A percentile compares a stretch with the other conserved stretches of the same genome.
These are phyloP conservation scores for Claviceps capensis DNA, from an alignment of 2,329 filamentous ascomycete species.

Conservation along the genomic window DNA sequence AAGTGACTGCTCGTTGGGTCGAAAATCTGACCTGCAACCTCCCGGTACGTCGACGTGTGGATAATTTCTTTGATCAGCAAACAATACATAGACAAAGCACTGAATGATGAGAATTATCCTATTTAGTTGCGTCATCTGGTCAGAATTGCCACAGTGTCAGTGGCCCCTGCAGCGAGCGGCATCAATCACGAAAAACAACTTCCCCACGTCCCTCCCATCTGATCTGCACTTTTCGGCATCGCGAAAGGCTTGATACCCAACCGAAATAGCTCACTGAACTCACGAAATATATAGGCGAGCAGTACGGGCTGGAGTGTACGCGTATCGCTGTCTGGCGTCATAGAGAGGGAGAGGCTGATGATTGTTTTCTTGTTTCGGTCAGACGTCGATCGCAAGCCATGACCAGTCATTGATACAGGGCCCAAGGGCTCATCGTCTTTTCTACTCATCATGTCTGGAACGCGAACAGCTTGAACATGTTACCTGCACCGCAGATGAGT, in stretches of 20 bases:
- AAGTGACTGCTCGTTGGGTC: too few species aligned
- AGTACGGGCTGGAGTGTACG: not conserved
- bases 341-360: constrained; percentile 16
- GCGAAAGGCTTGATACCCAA: not conserved
- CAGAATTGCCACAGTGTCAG: too few species aligned
- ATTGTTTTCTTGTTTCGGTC: constrained; percentile 20
- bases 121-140: too few species aligned
- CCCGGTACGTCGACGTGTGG: too few species aligned
- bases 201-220: not conserved
- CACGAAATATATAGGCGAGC: not conserved
- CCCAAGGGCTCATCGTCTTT: constrained; percentile 10
- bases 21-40: too few species aligned
- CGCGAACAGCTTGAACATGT: constrained; percentile 22
- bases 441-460: not conserved
- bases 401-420: constrained; percentile 19
- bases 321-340: constrained; percentile 1
- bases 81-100: too few species aligned
- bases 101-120: too few species aligned
- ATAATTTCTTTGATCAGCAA: too few species aligned
- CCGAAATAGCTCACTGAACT: not conserved
- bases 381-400: constrained; percentile 30
- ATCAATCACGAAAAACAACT: not conserved
- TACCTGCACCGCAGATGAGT: constrained; percentile 38
- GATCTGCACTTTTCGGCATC: not conserved
- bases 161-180: not conserved